Evolutionary conservation across 2,329 filamentous ascomycete genomes (phyloP).

Genomic region (Ceratocystis colombiana): DNA sequence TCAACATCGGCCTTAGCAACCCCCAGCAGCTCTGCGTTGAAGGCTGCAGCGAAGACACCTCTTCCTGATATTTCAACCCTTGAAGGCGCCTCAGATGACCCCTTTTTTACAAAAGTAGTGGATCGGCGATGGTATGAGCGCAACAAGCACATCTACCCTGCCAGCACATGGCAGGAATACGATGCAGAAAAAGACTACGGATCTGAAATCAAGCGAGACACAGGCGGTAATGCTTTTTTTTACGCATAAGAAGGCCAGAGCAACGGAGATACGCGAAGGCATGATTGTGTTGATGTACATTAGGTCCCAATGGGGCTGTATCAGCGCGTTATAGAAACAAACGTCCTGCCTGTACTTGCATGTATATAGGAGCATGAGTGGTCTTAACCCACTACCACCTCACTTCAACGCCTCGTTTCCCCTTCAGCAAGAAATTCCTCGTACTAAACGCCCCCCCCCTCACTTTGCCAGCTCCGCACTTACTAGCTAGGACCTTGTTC

Average conservation of each 20-base stretch:
- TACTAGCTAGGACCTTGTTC: too few species aligned
- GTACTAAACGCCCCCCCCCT: too few species aligned
- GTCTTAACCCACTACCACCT: too few species aligned
- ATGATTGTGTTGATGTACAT: neutral
- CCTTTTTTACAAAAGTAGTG: slow-evolving; percentile 80
- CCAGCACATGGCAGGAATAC: slow-evolving; percentile 91
- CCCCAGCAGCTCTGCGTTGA: slow-evolving; percentile 31
- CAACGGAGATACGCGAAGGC: neutral
- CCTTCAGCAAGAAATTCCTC: too few species aligned
- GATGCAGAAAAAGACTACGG: slow-evolving; percentile 81
- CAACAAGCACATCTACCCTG: slow-evolving; percentile 97
- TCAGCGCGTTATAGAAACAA: neutral
- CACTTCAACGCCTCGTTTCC: too few species aligned
- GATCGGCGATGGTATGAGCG: slow-evolving; percentile 93
- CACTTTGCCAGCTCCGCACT: too few species aligned
- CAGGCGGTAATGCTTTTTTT: slow-evolving; percentile 88
- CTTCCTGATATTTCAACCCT: slow-evolving; percentile 45
- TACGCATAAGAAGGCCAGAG: slow-evolving; percentile 41
- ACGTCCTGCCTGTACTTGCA: too few species aligned
- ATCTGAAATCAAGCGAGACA: slow-evolving; percentile 66
- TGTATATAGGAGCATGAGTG: too few species aligned
- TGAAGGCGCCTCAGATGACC: slow-evolving; percentile 70
- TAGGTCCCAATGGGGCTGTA: neutral
- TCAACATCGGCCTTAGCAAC: neutral
- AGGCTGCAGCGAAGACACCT: slow-evolving; percentile 34